phyloP scores from a whole-genome alignment of 106 monocot species.

The Dendrobium nobile region DNA sequence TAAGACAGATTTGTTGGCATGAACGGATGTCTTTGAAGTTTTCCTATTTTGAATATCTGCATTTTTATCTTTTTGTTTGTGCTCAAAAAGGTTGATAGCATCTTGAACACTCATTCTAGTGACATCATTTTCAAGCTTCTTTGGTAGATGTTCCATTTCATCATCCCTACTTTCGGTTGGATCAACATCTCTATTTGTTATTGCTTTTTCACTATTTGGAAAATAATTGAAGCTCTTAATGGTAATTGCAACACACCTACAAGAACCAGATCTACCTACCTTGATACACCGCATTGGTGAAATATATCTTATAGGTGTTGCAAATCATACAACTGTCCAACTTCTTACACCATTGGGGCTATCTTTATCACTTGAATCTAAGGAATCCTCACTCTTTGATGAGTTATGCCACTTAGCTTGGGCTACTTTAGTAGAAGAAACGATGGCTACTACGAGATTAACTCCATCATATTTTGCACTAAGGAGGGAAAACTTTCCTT shows the following conservation, averaged over 20 bases:
- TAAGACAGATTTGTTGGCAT: constrained; percentile 66
- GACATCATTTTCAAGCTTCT: constrained; percentile 58
- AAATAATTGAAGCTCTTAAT: constrained; percentile 80
- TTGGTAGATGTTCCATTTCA: constrained; percentile 34
- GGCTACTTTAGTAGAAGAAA: constrained; percentile 80
- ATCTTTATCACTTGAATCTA: constrained; percentile 47
- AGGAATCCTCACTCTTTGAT: constrained; percentile 59
- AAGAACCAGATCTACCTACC: constrained; percentile 85
- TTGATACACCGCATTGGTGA: constrained; percentile 93
- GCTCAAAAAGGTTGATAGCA: constrained; percentile 89
- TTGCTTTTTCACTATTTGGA: constrained; percentile 59
- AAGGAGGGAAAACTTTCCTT: neutral
- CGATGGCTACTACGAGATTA: constrained; percentile 12
- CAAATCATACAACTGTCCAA: constrained; percentile 63
- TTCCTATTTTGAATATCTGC: constrained; percentile 37
- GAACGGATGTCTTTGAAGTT: constrained; percentile 26
- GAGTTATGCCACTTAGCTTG: constrained; percentile 74
- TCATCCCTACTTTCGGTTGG: constrained; percentile 38
- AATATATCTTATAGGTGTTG: constrained; percentile 85
- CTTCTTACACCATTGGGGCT: constrained; percentile 60
- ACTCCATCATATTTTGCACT: constrained; percentile 1
- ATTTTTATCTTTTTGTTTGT: constrained; percentile 70
- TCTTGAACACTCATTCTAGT: constrained; percentile 96
- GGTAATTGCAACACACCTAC: constrained; percentile 59
- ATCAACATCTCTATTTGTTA: constrained; percentile 36